Base-by-base conservation (phyloP, 2,329 filamentous ascomycete genomes). In the Lecanicillium sp. region DNA sequence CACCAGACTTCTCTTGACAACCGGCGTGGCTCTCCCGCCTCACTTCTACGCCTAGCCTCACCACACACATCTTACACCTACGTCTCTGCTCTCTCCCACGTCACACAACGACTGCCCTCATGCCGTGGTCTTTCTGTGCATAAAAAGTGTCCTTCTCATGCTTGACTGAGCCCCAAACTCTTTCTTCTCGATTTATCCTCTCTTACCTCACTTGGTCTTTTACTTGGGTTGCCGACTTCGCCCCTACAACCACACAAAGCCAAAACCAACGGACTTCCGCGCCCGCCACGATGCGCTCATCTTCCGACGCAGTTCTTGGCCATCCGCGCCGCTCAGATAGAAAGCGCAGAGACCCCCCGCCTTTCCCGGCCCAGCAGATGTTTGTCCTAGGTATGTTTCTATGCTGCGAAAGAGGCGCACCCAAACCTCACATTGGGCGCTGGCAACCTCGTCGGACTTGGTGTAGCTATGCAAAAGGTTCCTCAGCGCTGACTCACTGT, bases 381-480 rank as follows among this genome's bases (percentile, higher is more conserved):
- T 70, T 77, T 56, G 72, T 78, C 49, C 62, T 77, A 39, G 74
- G 74, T 77, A 68, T 54, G 70, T 61, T 36, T 20, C 15, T 26
- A 27, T 17, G 5, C 12, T 10, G n/a, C n/a, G n/a, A n/a, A n/a
- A n/a, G n/a, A n/a, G n/a, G n/a, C 23, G 11, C 32, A n/a, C 33
- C 29, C 6, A 15, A 19, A n/a, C 14, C 15, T 24, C 14, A 40
- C 11, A 9, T 40, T n/a, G n/a, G n/a, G n/a, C 23, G 12, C 17
- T 9, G 3, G 5, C 33, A 5, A 14, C 35, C 44, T n/a, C 20
- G 44, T 40, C 44, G 35, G 44, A 24, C 44, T 27, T 17, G 10
- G 24, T 44, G n/a, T 19, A 15, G 26, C 10, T 21, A 41, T 15
- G 12, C 15, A 24, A 15, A 17, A n/a, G 35, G 15, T 24, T 30